These are phyloP conservation scores for Tolypocladium ovalisporum DNA, from an alignment of 2,329 filamentous ascomycete species.

Conservation along the genomic window DNA sequence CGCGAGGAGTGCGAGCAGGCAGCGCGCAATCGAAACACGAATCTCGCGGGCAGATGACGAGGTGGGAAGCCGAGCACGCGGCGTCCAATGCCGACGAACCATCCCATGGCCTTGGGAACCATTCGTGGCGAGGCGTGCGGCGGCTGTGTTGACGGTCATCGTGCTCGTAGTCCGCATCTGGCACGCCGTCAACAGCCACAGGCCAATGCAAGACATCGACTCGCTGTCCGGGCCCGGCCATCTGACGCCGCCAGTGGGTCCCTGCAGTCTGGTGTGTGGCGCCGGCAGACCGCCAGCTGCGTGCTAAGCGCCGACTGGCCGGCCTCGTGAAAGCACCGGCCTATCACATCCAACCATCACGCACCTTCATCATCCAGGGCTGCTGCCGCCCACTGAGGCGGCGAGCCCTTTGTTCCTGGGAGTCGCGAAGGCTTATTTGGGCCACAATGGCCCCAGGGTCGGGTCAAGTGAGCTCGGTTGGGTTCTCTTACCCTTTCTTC, in stretches of 20 bases:
- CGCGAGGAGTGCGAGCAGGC: not conserved
- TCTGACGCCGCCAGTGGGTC: constrained; percentile 25
- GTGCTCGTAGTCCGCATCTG: too few relatives aligned
- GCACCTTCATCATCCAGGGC: constrained; percentile 12
- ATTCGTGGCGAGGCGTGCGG: constrained; percentile 16
- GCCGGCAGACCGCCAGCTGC: constrained; percentile 22
- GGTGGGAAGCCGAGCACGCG: not conserved
- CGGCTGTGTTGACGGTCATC: not conserved
- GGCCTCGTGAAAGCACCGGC: constrained; percentile 15
- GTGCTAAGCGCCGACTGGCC: constrained; percentile 25
- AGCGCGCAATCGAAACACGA: not conserved
- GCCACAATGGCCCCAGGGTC: constrained; percentile 5
- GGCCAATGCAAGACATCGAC: constrained; percentile 29
- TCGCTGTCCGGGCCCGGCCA: constrained; percentile 24
- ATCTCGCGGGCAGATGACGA: not conserved
- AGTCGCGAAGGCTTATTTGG: not conserved
- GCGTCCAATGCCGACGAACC: constrained; percentile 21
- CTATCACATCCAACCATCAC: constrained; percentile 19
- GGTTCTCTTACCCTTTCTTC: not conserved
- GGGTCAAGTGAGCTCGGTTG: constrained; percentile 6
- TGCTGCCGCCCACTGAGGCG: constrained; percentile 8
- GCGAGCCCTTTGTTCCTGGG: constrained; percentile 3
- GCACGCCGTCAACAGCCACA: not conserved
- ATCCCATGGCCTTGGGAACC: constrained; percentile 15
- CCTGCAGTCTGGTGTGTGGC: constrained; percentile 23